Percentiles rank a stretch among this genome's conserved stretches.
These are phyloP conservation scores for Durotheca rogersii DNA, from an alignment of 495 filamentous ascomycete genomes.

Conservation along the genomic window DNA sequence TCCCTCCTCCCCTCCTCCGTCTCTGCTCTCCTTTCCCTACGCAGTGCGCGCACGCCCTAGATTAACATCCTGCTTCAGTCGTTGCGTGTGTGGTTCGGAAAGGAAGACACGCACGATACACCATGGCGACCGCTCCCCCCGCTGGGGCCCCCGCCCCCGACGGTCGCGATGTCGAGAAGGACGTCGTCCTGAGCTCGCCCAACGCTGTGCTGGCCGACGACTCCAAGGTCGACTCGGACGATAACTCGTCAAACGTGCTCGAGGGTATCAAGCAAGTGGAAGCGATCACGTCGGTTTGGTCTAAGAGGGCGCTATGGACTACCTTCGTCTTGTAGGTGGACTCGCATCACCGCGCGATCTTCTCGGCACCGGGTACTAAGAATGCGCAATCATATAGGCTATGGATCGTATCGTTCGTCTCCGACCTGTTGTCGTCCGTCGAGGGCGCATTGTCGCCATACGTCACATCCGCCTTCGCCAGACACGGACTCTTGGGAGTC, in stretches of 20 bases:
- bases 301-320: slow-evolving; percentile 25
- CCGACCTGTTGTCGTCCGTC: slow-evolving; percentile 40
- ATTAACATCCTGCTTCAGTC: too few relatives aligned
- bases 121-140: slow-evolving; percentile 6
- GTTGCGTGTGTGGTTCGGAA: neutral
- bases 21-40: too few relatives aligned
- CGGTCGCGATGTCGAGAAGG: slow-evolving; percentile 21
- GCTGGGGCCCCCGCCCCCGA: slow-evolving; percentile 1
- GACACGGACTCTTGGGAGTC: slow-evolving; percentile 40
- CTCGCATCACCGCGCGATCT: neutral
- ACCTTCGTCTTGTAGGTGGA: slow-evolving; percentile 32
- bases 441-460: slow-evolving; percentile 38
- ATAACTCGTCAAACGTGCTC: slow-evolving; percentile 17
- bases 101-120: neutral
- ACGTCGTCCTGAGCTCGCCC: slow-evolving; percentile 2
- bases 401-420: slow-evolving; percentile 47
- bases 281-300: slow-evolving; percentile 39
- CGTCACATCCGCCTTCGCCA: slow-evolving; percentile 42
- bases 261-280: slow-evolving; percentile 39
- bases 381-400: slow-evolving; percentile 26
- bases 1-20: neutral
- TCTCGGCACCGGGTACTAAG: slow-evolving; percentile 7
- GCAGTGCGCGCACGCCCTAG: too few relatives aligned
- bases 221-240: slow-evolving; percentile 16
- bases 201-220: slow-evolving; percentile 17